phyloP scores from a whole-genome alignment of 2,329 filamentous ascomycete genomes.

The Celoporthe dispersa region DNA sequence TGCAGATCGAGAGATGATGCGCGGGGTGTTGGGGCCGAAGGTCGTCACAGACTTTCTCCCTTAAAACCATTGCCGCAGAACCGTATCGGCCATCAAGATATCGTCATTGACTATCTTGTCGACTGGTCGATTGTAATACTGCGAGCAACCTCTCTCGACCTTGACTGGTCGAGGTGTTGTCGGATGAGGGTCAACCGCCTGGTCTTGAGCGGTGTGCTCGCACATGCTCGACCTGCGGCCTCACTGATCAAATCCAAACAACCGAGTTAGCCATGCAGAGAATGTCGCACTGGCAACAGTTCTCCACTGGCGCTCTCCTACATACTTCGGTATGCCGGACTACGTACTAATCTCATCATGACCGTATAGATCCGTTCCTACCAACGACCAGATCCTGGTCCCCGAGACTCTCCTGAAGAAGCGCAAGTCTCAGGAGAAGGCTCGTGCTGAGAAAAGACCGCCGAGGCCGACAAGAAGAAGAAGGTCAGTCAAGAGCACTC shows the following conservation, averaged over 20 bases:
- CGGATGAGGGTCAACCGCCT: conserved; percentile 62
- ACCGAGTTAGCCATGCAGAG: conserved; percentile 87
- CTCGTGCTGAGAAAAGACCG: conserved; percentile 84
- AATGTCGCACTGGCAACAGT: conserved; percentile 93
- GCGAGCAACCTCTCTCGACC: conserved; percentile 56
- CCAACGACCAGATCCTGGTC: conserved; percentile 93
- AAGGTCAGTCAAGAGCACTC: conserved; percentile 68
- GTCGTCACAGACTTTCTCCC: conserved; percentile 63
- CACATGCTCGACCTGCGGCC: conserved; percentile 41
- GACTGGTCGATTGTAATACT: conserved; percentile 27
- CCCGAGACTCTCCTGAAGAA: conserved; percentile 99
- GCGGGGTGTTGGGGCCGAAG: conserved; percentile 83
- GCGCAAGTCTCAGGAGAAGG: conserved; percentile 99
- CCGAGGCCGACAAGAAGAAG: conserved; percentile 84
- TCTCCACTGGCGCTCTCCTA: conserved; percentile 83
- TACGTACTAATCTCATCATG: conserved; percentile 78
- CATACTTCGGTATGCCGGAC: conserved; percentile 68
- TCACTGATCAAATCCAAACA: conserved; percentile 80
- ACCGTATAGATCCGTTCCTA: conserved; percentile 78
- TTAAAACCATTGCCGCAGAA: conserved; percentile 71
- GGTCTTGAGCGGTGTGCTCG: conserved; percentile 19
- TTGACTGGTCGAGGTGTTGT: conserved; percentile 69
- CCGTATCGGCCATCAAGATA: conserved; percentile 34
- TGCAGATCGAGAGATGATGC: conserved; percentile 62
- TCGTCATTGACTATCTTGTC: neutral